Conservation (phyloP, 306 rosid genomes). For the Prunus mongolica region DNA sequence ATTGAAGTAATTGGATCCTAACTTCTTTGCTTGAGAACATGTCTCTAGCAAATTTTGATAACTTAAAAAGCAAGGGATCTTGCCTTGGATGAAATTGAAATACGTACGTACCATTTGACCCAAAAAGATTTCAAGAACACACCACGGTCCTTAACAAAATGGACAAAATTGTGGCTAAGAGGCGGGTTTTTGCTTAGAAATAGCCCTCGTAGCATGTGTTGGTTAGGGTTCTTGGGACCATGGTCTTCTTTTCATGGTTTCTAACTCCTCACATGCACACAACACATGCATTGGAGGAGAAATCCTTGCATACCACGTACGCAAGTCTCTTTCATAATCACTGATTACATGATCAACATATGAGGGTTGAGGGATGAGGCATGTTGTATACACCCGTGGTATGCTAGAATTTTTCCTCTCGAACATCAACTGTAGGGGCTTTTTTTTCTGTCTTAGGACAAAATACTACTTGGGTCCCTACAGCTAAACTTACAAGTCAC, state of each 20-base stretch:
- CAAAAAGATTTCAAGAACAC: too few relatives aligned
- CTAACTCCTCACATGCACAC: too few relatives aligned
- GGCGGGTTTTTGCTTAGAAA: too few relatives aligned
- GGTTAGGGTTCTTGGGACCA: background rate
- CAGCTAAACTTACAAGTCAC: too few relatives aligned
- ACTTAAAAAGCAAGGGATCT: background rate
- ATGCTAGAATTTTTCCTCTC: background rate
- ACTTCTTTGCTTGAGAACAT: background rate
- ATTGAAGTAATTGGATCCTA: background rate
- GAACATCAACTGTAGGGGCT: too few relatives aligned
- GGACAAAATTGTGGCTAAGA: too few relatives aligned
- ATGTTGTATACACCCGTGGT: background rate
- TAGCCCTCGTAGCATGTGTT: background rate
- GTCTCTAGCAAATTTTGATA: background rate
- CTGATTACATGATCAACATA: background rate
- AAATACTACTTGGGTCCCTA: too few relatives aligned
- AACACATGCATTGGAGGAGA: background rate
- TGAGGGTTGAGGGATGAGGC: background rate
- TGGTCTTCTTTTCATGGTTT: background rate
- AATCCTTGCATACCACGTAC: background rate
- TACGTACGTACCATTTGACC: too few relatives aligned
- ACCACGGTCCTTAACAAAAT: too few relatives aligned
- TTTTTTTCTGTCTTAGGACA: too few relatives aligned
- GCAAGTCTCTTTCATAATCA: background rate
- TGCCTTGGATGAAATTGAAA: background rate